Conservation (phyloP, 805 yeast genomes). For the Torulaspora indica region DNA sequence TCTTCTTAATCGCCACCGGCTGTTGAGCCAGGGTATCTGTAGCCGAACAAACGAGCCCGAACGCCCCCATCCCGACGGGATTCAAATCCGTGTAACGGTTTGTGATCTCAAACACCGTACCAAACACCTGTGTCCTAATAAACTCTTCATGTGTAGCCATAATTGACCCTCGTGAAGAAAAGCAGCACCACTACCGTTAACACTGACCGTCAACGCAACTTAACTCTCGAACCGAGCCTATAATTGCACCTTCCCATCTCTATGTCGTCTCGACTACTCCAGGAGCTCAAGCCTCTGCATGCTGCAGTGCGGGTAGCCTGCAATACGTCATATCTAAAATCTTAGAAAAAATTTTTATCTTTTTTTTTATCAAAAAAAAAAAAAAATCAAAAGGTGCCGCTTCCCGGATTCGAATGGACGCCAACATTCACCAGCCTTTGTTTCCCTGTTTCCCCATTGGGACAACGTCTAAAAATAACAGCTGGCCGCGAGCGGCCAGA, state of each 20-base stretch:
- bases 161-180: too few relatives aligned
- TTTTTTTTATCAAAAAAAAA: too few relatives aligned
- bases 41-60: conserved; percentile 96
- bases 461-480: neutral
- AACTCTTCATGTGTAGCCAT: conserved; percentile 41
- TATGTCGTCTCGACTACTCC: too few relatives aligned
- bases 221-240: too few relatives aligned
- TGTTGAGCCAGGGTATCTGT: conserved; percentile 84
- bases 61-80: conserved; percentile 99
- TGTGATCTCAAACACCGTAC: conserved; percentile 92
- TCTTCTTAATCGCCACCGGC: conserved; percentile 94
- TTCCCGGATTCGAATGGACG: neutral
- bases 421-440: neutral
- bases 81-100: conserved; percentile 83
- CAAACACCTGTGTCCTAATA: conserved; percentile 82
- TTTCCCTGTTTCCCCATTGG: neutral
- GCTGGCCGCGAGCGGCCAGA: neutral
- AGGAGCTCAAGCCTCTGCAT: too few relatives aligned
- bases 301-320: too few relatives aligned
- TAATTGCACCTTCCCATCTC: neutral
- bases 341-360: too few relatives aligned
- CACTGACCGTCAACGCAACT: too few relatives aligned
- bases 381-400: neutral
- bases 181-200: too few relatives aligned
- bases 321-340: too few relatives aligned